These are phyloP conservation scores for Lipomyces orientalis DNA, from an alignment of 805 yeast species.

Conservation along the genomic window DNA sequence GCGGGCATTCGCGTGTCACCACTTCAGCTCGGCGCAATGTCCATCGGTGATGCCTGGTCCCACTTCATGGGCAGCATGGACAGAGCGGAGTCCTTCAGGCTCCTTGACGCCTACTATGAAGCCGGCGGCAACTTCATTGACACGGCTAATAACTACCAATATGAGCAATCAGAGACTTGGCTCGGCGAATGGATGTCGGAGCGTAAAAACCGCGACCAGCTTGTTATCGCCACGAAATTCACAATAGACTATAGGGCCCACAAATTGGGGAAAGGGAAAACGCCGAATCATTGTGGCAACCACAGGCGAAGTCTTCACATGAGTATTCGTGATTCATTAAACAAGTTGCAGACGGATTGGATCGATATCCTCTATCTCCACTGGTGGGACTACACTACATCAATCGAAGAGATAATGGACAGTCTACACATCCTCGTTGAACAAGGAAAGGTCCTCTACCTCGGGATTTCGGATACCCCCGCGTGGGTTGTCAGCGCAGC, in stretches of 20 bases:
- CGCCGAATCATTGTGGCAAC: slow-evolving; percentile 15
- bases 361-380: slow-evolving; percentile 40
- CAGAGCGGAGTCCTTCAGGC: slow-evolving; percentile 33
- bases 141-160: slow-evolving; percentile 39
- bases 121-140: slow-evolving; percentile 41
- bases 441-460: slow-evolving; percentile 39
- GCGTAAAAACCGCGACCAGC: slow-evolving; percentile 38
- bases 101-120: slow-evolving; percentile 38
- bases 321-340: slow-evolving; percentile 9
- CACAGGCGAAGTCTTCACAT: slow-evolving; percentile 6
- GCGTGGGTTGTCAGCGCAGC: slow-evolving; percentile 39
- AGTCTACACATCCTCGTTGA: slow-evolving; percentile 27
- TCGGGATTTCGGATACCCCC: slow-evolving; percentile 41
- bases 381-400: slow-evolving; percentile 41
- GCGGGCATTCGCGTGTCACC: slow-evolving; percentile 42
- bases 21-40: slow-evolving; percentile 40
- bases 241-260: slow-evolving; percentile 37
- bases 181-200: slow-evolving; percentile 42
- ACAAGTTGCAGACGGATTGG: slow-evolving; percentile 39
- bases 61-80: slow-evolving; percentile 11
- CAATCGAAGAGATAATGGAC: slow-evolving; percentile 40
- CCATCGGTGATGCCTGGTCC: slow-evolving; percentile 41
- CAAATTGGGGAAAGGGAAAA: slow-evolving; percentile 9
- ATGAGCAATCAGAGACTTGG: slow-evolving; percentile 40
- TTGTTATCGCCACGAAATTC: slow-evolving; percentile 45